Evolutionary conservation across 2,329 filamentous ascomycete genomes (phyloP).

Genomic region (Leptographium flavum): DNA sequence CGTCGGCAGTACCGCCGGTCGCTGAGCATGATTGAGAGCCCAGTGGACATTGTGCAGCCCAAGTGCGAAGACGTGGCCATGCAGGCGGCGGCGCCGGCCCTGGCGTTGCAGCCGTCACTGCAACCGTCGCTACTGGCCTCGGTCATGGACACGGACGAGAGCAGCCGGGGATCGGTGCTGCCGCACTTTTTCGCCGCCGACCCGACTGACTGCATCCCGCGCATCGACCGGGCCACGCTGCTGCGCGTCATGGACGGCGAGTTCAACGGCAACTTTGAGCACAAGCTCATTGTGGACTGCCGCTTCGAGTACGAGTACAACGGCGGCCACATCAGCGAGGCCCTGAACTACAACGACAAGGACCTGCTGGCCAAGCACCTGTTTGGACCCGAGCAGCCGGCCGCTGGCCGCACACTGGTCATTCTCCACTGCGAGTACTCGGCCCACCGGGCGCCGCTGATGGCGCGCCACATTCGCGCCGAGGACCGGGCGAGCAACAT

Average conservation of each 20-base stretch:
- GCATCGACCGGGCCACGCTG: slow-evolving; percentile 71
- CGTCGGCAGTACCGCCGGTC: slow-evolving; percentile 85
- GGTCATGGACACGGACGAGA: slow-evolving; percentile 71
- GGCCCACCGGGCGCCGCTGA: slow-evolving; percentile 85
- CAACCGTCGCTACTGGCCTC: slow-evolving; percentile 48
- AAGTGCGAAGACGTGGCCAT: slow-evolving; percentile 42
- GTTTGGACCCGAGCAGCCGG: slow-evolving; percentile 36
- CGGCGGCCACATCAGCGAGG: slow-evolving; percentile 85
- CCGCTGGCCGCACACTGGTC: slow-evolving; percentile 60
- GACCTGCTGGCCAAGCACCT: slow-evolving; percentile 69
- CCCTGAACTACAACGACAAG: slow-evolving; percentile 95
- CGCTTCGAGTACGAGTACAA: slow-evolving; percentile 98
- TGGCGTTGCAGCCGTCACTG: slow-evolving; percentile 26
- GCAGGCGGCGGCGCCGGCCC: slow-evolving; percentile 30
- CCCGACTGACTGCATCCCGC: slow-evolving; percentile 72
- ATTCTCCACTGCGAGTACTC: slow-evolving; percentile 99
- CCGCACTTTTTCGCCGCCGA: slow-evolving; percentile 75
- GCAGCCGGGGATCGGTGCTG: slow-evolving; percentile 44
- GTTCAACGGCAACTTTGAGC: slow-evolving; percentile 60
- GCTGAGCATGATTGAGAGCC: slow-evolving; percentile 94
- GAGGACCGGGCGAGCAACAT: slow-evolving; percentile 77
- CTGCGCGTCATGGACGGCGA: slow-evolving; percentile 78
- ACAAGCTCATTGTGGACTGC: slow-evolving; percentile 84
- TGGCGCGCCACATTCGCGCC: slow-evolving; percentile 86
- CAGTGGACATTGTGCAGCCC: slow-evolving; percentile 72